phyloP scores from a whole-genome alignment of 495 filamentous ascomycete genomes.

The Aspergillus ellipticus region DNA sequence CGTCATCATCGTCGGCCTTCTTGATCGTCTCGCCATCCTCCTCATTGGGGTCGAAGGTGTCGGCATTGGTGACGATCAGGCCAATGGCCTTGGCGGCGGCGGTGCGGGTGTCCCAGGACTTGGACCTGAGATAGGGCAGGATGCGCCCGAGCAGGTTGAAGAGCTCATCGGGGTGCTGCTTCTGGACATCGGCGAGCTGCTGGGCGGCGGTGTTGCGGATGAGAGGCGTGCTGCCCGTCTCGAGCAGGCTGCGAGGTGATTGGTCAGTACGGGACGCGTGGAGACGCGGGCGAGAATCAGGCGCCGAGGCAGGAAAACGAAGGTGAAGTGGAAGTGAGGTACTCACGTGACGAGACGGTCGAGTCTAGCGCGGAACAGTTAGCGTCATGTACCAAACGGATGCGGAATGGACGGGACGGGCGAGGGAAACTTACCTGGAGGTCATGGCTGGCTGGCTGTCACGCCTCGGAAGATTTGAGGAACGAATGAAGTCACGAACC shows the following conservation, averaged over 20 bases:
- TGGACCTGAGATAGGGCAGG: conserved; percentile 84
- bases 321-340: no score
- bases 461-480: conserved; percentile 15
- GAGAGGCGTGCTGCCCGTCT: conserved; percentile 90
- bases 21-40: conserved; percentile 50
- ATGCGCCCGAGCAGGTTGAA: conserved; percentile 97
- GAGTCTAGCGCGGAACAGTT: conserved; percentile 54
- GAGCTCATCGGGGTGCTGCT: conserved; percentile 92
- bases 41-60: conserved; percentile 81
- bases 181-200: conserved; percentile 95
- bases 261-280: conserved; percentile 22
- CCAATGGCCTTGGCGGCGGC: conserved; percentile 91
- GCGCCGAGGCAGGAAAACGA: conserved; percentile 21
- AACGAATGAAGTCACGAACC: conserved; percentile 14
- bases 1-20: conserved; percentile 52
- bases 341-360: conserved; percentile 94
- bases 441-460: conserved; percentile 43
- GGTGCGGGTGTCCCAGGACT: conserved; percentile 91
- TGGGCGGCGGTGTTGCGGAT: conserved; percentile 96
- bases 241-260: conserved; percentile 65
- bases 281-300: conserved; percentile 5
- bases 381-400: conserved; percentile 34
- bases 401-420: conserved; percentile 21
- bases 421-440: conserved; percentile 45
- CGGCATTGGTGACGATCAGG: conserved; percentile 85